Evolutionary conservation across 129 eudicot species (phyloP), one percentile per base, ranked within the genome.

Genomic region (Daucus carota): DNA sequence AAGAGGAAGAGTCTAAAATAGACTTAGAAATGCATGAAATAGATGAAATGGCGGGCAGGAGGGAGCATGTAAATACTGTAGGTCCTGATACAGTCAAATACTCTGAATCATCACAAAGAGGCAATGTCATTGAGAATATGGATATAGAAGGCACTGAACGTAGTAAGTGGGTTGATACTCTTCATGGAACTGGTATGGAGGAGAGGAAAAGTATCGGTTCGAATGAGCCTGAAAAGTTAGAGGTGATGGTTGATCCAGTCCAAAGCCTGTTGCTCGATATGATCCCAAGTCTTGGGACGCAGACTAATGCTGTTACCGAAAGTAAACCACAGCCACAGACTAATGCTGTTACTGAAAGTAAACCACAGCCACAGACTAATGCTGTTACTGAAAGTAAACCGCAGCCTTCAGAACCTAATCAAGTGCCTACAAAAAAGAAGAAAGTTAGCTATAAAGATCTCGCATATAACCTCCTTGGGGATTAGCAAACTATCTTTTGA

Each of bases 361-460:
- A n/a, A n/a, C n/a, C n/a, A n/a, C n/a, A n/a, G n/a, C n/a, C n/a
- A n/a, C 79, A 76, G 73, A 78, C 54, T 75, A 5, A 73, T n/a
- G 57, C 74, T 36, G 76, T 71, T 68, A 5, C 67, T 42, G 80
- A 43, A 83, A 75, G 63, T 43, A 78, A 71, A 47, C 60, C 26
- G 43, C 40, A 67, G 40, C 33, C 76, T 28, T 32, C 31, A 29
- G 92, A 82, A 43, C 74, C 80, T 8, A 76, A 78, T 60, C 77
- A 76, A 5, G 82, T 73, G 57, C 92, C 88, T 43, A 80, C 80
- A 14, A 85, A 87, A 92, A 89, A 87, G 75, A 92, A 87, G 86
- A 92, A 79, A 80, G 96, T 92, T 31, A 91, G 93, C 77, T 91
- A 84, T 63, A 88, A 72, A 79, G 97, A 92, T 43, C 70, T 88